phyloP scores from a whole-genome alignment of 2,329 filamentous ascomycete species.

The Ceratocystis huliohia region DNA sequence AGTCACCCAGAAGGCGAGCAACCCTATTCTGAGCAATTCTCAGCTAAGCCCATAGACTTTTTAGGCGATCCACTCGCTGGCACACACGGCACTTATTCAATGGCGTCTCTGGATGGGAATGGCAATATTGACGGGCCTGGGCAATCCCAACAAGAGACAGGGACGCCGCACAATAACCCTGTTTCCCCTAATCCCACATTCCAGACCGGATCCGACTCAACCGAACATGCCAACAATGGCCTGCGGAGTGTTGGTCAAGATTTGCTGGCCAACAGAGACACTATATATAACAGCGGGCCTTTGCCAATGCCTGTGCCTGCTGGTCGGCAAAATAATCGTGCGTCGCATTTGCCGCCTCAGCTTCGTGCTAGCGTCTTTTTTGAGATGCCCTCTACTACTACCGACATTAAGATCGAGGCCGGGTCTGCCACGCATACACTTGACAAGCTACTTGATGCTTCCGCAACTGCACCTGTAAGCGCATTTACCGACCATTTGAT shows the following conservation, averaged over 20 bases:
- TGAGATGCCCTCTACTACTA: conserved; percentile 48
- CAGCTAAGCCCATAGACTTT: conserved; percentile 18
- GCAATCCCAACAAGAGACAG: background rate
- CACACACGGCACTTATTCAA: background rate
- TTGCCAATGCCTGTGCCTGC: conserved; percentile 11
- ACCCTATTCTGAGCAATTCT: conserved; percentile 8
- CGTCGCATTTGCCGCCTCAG: conserved; percentile 54
- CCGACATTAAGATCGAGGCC: conserved; percentile 48
- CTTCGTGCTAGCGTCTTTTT: conserved; percentile 87
- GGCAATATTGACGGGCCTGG: conserved; percentile 2
- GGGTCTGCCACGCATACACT: conserved; percentile 80
- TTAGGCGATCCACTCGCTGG: conserved; percentile 15
- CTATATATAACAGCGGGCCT: conserved; percentile 5
- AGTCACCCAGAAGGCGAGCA: background rate
- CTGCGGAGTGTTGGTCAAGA: background rate
- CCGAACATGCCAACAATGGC: conserved; percentile 11
- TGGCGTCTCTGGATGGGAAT: conserved; percentile 6
- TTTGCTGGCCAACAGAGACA: background rate
- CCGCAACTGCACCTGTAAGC: conserved; percentile 71
- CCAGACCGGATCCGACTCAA: conserved; percentile 14
- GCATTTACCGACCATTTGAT: conserved; percentile 86
- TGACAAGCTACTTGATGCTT: conserved; percentile 84
- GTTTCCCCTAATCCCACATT: conserved; percentile 13
- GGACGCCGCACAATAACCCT: background rate
- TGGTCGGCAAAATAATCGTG: conserved; percentile 10